Conservation (phyloP, 2,329 filamentous ascomycete genomes). For the Neonectria punicea region DNA sequence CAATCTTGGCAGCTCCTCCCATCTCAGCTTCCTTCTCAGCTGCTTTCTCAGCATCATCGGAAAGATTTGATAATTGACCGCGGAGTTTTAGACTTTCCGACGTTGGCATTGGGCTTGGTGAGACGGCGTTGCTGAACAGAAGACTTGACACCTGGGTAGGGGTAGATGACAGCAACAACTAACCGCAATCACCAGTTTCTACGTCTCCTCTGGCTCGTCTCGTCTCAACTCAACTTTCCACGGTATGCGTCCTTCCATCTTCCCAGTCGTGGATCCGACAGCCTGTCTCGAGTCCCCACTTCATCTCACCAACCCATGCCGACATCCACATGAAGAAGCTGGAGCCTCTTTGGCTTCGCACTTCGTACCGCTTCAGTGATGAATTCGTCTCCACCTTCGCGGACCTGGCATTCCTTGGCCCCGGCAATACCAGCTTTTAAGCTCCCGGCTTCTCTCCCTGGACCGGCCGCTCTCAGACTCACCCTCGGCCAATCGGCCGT, state of each 20-base stretch:
- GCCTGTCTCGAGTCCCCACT: slow-evolving; percentile 14
- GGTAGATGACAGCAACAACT: not conserved
- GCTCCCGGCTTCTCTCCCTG: slow-evolving; percentile 14
- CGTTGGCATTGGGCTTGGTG: not conserved
- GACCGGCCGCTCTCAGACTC: not conserved
- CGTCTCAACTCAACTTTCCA: not conserved
- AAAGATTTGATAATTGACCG: too few relatives aligned
- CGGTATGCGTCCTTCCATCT: not conserved
- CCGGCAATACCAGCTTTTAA: slow-evolving; percentile 5
- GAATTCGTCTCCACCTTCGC: too few relatives aligned
- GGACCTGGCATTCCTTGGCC: not conserved
- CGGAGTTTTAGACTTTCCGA: too few relatives aligned
- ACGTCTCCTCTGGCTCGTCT: not conserved
- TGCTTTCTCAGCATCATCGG: not conserved
- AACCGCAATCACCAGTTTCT: not conserved
- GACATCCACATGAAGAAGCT: not conserved
- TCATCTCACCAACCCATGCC: slow-evolving; percentile 6
- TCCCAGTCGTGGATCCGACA: slow-evolving; percentile 10
- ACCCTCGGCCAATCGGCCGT: slow-evolving; percentile 12
- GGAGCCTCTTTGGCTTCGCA: not conserved
- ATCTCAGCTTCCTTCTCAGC: not conserved
- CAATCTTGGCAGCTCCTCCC: not conserved
- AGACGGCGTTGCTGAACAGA: not conserved
- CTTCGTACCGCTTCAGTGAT: too few relatives aligned
- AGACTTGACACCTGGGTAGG: not conserved